Evolutionary conservation across 2,329 filamentous ascomycete genomes (phyloP).

Genomic region (Zasmidium angulare): DNA sequence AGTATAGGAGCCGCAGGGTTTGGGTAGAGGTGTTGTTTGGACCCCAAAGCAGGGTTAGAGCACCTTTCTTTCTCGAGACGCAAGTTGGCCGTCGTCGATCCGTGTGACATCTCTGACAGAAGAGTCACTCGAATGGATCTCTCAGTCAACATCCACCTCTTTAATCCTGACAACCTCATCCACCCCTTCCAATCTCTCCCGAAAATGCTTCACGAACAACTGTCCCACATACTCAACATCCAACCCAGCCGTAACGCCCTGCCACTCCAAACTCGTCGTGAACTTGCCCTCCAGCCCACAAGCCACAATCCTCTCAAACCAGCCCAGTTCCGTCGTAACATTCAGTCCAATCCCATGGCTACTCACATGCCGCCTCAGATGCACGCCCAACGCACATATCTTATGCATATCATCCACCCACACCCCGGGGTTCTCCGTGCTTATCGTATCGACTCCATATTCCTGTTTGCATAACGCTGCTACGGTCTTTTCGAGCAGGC

Average conservation of each 20-base stretch:
- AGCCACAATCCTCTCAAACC: constrained; percentile 76
- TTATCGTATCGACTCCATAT: constrained; percentile 63
- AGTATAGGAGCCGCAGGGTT: no score
- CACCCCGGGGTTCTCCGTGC: constrained; percentile 77
- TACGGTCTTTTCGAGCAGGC: constrained; percentile 73
- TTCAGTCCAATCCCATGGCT: constrained; percentile 84
- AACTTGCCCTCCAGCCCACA: constrained; percentile 81
- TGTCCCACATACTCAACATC: constrained; percentile 41
- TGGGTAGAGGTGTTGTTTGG: no score
- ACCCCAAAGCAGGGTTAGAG: no score
- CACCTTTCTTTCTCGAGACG: background rate
- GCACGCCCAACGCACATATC: constrained; percentile 89
- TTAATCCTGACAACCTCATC: constrained; percentile 22
- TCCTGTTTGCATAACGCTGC: constrained; percentile 59
- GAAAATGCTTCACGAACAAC: constrained; percentile 44
- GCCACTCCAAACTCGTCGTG: constrained; percentile 69
- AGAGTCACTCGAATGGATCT: no score
- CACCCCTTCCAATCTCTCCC: constrained; percentile 27
- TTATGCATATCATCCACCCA: constrained; percentile 67
- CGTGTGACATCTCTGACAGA: no score
- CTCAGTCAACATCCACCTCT: constrained; percentile 16
- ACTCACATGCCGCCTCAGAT: constrained; percentile 78
- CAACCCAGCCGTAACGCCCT: constrained; percentile 42
- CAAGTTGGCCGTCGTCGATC: no score
- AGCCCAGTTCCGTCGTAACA: constrained; percentile 63